Percentiles rank a stretch among this genome's conserved stretches.
Conservation (phyloP, 2,329 filamentous ascomycete genomes). For the Sordariomycetes sp. region DNA sequence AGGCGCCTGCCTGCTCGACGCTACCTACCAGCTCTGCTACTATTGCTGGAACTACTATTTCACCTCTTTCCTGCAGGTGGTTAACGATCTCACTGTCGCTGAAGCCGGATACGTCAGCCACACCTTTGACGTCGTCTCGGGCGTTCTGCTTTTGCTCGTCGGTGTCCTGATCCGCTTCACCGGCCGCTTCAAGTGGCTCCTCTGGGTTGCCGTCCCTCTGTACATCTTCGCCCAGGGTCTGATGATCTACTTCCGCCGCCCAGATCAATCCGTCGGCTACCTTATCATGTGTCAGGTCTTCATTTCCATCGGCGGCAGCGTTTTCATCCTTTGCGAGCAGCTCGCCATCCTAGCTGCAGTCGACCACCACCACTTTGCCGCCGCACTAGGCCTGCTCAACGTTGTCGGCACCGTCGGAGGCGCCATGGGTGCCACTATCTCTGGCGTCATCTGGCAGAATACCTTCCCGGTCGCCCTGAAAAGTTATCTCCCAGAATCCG, state of each 20-base stretch:
- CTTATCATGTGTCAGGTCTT: constrained; percentile 40
- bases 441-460: constrained; percentile 51
- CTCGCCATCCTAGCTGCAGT: constrained; percentile 46
- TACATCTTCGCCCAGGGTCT: constrained; percentile 37
- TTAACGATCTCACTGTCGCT: constrained; percentile 19
- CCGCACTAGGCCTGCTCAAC: constrained; percentile 45
- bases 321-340: constrained; percentile 45
- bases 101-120: constrained; percentile 23
- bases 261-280: constrained; percentile 27
- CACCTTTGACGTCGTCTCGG: constrained; percentile 33
- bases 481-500: constrained; percentile 30
- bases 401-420: constrained; percentile 47
- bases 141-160: constrained; percentile 31
- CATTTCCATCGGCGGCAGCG: constrained; percentile 44
- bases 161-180: constrained; percentile 30
- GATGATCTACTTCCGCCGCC: constrained; percentile 20
- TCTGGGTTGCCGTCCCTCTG: constrained; percentile 29
- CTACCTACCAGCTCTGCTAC: constrained; percentile 25
- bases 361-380: constrained; percentile 47
- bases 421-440: constrained; percentile 44
- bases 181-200: constrained; percentile 34
- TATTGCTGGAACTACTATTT: constrained; percentile 27
- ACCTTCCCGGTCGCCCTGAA: constrained; percentile 37
- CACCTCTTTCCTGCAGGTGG: constrained; percentile 23
- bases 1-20: constrained; percentile 20